Evolutionary conservation across 2,329 filamentous ascomycete genomes (phyloP).

Genomic region (Neonectria sp.): DNA sequence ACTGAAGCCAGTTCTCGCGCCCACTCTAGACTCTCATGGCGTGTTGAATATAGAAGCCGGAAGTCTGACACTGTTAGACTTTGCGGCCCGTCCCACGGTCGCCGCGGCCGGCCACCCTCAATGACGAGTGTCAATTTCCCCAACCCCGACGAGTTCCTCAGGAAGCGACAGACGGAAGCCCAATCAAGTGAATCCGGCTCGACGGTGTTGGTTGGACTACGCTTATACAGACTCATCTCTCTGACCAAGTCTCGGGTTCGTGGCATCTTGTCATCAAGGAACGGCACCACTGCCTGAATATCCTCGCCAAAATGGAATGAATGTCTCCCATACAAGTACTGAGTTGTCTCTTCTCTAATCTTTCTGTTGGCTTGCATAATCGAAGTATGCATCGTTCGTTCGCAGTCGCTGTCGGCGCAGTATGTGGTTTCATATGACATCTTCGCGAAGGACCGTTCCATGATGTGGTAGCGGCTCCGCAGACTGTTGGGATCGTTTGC

Average conservation of each 20-base stretch:
- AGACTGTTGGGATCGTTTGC: conserved; percentile 29
- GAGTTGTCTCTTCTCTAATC: conserved; percentile 69
- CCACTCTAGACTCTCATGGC: conserved; percentile 70
- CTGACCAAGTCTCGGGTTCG: conserved; percentile 62
- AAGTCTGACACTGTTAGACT: conserved; percentile 63
- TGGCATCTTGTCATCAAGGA: conserved; percentile 70
- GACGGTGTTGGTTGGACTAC: conserved; percentile 60
- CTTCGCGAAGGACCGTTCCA: conserved; percentile 57
- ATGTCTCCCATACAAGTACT: conserved; percentile 69
- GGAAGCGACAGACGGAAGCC: conserved; percentile 66
- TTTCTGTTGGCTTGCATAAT: conserved; percentile 63
- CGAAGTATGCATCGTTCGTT: conserved; percentile 56
- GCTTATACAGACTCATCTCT: conserved; percentile 69
- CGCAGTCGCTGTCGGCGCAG: conserved; percentile 41
- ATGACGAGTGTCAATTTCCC: conserved; percentile 65
- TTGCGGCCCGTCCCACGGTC: conserved; percentile 64
- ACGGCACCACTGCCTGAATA: conserved; percentile 73
- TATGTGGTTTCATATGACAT: conserved; percentile 70
- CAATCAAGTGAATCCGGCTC: conserved; percentile 63
- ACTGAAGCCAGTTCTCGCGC: conserved; percentile 68
- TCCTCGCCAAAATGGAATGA: conserved; percentile 72
- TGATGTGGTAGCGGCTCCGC: conserved; percentile 58
- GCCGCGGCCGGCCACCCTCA: conserved; percentile 68
- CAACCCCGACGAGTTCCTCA: conserved; percentile 58
- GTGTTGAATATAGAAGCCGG: conserved; percentile 59